Evolutionary conservation across 1,139 yeast species (phyloP).

Genomic region (Yamadazyma jaroonii): DNA sequence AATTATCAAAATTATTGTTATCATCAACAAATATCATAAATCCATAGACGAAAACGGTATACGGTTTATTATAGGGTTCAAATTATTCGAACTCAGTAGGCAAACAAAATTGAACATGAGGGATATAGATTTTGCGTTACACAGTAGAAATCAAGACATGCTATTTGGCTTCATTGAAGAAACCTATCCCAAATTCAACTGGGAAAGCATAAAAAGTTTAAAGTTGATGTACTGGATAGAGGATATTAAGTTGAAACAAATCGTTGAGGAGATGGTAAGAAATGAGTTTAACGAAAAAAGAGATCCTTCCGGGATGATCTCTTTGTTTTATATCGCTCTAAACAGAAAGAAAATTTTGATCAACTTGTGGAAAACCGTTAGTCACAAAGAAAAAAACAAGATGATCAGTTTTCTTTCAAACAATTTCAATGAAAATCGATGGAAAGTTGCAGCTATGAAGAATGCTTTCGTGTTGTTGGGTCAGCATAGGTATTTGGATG

Average conservation of each 20-base stretch:
- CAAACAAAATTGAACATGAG: conserved; percentile 60
- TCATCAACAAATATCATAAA: conserved; percentile 44
- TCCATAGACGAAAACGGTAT: conserved; percentile 72
- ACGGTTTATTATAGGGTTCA: conserved; percentile 69
- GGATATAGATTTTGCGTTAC: conserved; percentile 86
- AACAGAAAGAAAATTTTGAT: conserved; percentile 71
- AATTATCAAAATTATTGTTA: conserved; percentile 61
- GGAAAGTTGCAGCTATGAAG: conserved; percentile 87
- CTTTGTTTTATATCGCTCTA: conserved; percentile 76
- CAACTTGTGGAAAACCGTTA: conserved; percentile 80
- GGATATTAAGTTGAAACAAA: conserved; percentile 41
- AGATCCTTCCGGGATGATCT: conserved; percentile 71
- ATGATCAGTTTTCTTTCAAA: conserved; percentile 73
- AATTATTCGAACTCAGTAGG: conserved; percentile 54
- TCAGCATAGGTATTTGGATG: conserved; percentile 81
- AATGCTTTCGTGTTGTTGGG: conserved; percentile 91
- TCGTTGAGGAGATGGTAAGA: conserved; percentile 68
- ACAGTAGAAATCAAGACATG: conserved; percentile 73
- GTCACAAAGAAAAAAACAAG: conserved; percentile 79
- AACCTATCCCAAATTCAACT: conserved; percentile 46
- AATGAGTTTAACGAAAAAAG: conserved; percentile 59
- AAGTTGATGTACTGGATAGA: conserved; percentile 77
- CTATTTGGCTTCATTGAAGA: conserved; percentile 55
- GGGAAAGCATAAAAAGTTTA: conserved; percentile 59
- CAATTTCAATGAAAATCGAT: conserved; percentile 70